A percentile compares a stretch with the other conserved stretches of the same genome.
phyloP scores from a whole-genome alignment of 2,329 filamentous ascomycete genomes.

The Epichloe brachyelytri region DNA sequence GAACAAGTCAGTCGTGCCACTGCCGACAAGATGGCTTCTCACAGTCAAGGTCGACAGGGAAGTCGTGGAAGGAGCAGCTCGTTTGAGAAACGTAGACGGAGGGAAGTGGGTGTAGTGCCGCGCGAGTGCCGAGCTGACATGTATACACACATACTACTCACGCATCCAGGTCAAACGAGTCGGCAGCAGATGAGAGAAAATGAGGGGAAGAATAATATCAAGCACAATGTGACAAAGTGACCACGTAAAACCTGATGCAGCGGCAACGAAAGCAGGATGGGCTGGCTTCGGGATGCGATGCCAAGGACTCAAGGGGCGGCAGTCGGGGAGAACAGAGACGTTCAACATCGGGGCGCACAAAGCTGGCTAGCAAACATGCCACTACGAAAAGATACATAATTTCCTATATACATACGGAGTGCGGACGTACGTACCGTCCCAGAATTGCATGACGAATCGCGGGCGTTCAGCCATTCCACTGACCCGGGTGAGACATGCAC shows the following conservation, averaged over 20 bases:
- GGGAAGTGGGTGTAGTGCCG: neutral
- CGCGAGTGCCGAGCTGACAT: neutral
- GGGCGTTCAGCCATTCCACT: neutral
- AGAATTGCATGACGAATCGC: neutral
- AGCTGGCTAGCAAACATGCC: neutral
- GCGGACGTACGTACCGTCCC: neutral
- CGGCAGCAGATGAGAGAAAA: neutral
- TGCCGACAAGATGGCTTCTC: neutral
- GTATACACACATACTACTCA: too few relatives aligned
- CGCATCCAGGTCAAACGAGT: neutral
- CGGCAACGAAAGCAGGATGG: neutral
- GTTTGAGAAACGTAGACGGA: neutral
- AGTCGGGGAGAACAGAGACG: neutral
- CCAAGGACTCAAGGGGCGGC: neutral
- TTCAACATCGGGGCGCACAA: neutral
- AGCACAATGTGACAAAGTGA: neutral
- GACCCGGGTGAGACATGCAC: too few relatives aligned
- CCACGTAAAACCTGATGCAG: neutral
- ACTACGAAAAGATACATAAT: too few relatives aligned
- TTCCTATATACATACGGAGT: too few relatives aligned
- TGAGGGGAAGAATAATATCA: neutral
- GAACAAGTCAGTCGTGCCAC: too few relatives aligned
- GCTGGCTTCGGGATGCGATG: neutral
- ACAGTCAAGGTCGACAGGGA: neutral
- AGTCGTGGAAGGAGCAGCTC: neutral